Conservation (phyloP, 306 rosid species). For the Quercus rubra region DNA sequence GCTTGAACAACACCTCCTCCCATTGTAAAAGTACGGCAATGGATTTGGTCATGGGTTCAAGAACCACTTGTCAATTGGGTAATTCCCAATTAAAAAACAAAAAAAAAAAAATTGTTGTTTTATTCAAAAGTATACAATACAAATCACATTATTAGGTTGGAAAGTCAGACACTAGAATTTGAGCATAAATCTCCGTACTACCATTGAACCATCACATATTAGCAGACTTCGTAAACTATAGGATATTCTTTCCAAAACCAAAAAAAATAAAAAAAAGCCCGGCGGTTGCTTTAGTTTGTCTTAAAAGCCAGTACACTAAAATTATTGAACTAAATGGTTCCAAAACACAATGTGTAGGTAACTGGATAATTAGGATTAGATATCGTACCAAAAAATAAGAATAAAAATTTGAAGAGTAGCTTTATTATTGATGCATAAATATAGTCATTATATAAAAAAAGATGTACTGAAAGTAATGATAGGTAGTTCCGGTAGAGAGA, state of each 20-base stretch:
- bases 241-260: background rate
- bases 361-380: too few relatives aligned
- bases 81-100: too few relatives aligned
- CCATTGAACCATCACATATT: background rate
- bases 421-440: too few relatives aligned
- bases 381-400: too few relatives aligned
- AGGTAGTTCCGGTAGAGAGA: background rate
- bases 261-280: background rate
- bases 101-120: background rate
- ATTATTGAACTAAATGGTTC: background rate
- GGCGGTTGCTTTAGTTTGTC: background rate
- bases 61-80: too few relatives aligned
- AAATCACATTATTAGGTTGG: background rate
- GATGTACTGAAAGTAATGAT: too few relatives aligned
- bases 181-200: background rate
- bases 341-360: background rate
- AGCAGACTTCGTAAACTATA: background rate
- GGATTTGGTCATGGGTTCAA: too few relatives aligned
- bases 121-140: background rate
- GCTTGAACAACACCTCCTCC: too few relatives aligned
- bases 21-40: too few relatives aligned
- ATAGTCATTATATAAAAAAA: too few relatives aligned
- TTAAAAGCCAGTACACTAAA: background rate
- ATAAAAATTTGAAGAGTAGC: too few relatives aligned
- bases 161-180: background rate